Evolutionary conservation across 257 asterid genomes (phyloP).

Genomic region (Solanum pimpinellifolium): DNA sequence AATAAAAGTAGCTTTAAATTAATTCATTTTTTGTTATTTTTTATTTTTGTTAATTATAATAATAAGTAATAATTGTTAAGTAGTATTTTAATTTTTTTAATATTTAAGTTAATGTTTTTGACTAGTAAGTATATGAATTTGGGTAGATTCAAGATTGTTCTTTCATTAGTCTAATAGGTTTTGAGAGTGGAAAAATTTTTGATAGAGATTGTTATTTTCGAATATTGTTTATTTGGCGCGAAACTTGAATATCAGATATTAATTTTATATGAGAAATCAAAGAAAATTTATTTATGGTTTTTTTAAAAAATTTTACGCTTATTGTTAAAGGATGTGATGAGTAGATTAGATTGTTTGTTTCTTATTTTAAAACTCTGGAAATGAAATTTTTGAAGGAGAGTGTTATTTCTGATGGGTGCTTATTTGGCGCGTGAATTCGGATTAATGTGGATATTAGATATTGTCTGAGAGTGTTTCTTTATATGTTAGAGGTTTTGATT

Average conservation of each 20-base stretch:
- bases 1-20: neutral
- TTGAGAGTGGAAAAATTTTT: fast-evolving
- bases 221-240: neutral
- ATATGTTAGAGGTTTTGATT: neutral
- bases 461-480: neutral
- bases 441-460: too few relatives aligned
- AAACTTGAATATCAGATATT: neutral
- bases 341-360: neutral
- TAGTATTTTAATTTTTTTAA: neutral
- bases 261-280: neutral
- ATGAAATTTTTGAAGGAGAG: neutral
- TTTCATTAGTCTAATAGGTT: neutral
- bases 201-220: neutral
- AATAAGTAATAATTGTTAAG: neutral
- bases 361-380: too few relatives aligned
- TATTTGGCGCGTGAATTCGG: neutral
- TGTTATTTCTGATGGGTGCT: neutral
- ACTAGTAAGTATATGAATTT: neutral
- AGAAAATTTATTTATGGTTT: too few relatives aligned
- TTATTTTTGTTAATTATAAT: neutral
- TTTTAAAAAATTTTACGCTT: too few relatives aligned
- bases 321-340: neutral
- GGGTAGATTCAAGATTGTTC: neutral
- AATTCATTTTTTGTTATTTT: neutral
- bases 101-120: neutral